Base-by-base conservation (phyloP, 129 eudicot genomes). In the Flaveria sonorensis region DNA sequence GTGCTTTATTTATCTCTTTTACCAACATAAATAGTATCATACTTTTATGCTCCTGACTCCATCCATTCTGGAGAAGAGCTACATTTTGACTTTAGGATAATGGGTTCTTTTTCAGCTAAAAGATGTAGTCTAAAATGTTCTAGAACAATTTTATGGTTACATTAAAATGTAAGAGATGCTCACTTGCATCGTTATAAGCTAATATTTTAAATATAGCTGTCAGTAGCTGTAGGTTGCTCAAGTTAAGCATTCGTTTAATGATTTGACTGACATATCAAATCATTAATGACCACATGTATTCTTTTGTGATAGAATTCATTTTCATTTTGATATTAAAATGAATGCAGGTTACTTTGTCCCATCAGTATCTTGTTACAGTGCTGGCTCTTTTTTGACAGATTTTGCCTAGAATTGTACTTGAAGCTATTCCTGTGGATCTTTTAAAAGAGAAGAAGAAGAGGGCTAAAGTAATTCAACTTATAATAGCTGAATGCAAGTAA, bases 391-490 rank as follows among this genome's bases (percentile, higher is more conserved):
- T 7, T 61, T 70, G n/a, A 30, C 74, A 94, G 99, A 76, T 94
- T 81, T 73, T 94, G 52, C 99, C 99, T 51, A 87, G 99, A 84
- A 71, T 94, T 53, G 96, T 94, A 80, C 89, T 94, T 79, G 98
- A 94, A 85, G 96, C 94, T 60, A 73, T 72, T 77, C 98, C 97
- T 13, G 46, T 76, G 79, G 86, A 86, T 71, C 50, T 94, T 76
- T 87, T 94, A 18, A 82, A 78, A 68, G 88, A 89, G 90, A 91
- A 94, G 86, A 89, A 87, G 82, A 90, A 85, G 82, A 87, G 87
- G 73, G 76, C 85, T 69, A 89, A 85, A 80, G 90, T 87, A 72
- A 82, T 94, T 68, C 79, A 91, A 68, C 96, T 91, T 64, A 86
- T 94, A 61, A 62, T 91, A 61, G 65, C 70, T 42, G 96, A 94